Base-by-base conservation (phyloP, 805 yeast species). In the Saccharomycopsis schoenii region DNA sequence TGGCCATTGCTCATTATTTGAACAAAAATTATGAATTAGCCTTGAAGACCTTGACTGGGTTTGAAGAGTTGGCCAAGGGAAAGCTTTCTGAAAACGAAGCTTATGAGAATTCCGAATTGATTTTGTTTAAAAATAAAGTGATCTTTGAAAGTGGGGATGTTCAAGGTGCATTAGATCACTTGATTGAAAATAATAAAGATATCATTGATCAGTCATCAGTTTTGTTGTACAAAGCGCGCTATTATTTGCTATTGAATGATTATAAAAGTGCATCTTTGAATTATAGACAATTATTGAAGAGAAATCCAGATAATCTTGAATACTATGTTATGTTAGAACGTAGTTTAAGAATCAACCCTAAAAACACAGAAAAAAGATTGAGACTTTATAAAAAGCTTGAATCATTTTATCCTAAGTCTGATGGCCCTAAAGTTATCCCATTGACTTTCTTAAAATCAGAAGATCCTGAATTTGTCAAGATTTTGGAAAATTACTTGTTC, bases 1-100 rank as follows among this genome's bases (percentile, higher is more conserved):
- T 88, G 58, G 97, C 96, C 1, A 79, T 90, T 52, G 96, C 97
- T 0, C 89, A 87, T 69, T 89, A 88, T 71, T 76, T 92, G 69
- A 82, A 82, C 70, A 80, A 81, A 29, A 89, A 91, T 68, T 80
- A 78, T 68, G 76, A 75, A 42, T 82, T 82, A 25, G 93, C 97
- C 6, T 85, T 85, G 60, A 81, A 81, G 60, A 88, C 93, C 1
- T 78, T 92, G 67, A 69, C 81, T 21, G 84, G 87, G 67, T 89
- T 89, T 67, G 97, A 93, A 71, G 85, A 81, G 37, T 74, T 89
- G 39, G 82, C 90, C 40, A 80, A 79, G 67, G 93, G 85, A 17
- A 85, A 85, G 66, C 74, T 87, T 58, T 80, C 83, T 55, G 88
- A 83, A 34, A 74, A 79, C 54, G 96, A 88, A 70, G 73, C 80